These are phyloP conservation scores for Clitoria ternatea DNA, from an alignment of 306 rosid species.

Conservation along the genomic window DNA sequence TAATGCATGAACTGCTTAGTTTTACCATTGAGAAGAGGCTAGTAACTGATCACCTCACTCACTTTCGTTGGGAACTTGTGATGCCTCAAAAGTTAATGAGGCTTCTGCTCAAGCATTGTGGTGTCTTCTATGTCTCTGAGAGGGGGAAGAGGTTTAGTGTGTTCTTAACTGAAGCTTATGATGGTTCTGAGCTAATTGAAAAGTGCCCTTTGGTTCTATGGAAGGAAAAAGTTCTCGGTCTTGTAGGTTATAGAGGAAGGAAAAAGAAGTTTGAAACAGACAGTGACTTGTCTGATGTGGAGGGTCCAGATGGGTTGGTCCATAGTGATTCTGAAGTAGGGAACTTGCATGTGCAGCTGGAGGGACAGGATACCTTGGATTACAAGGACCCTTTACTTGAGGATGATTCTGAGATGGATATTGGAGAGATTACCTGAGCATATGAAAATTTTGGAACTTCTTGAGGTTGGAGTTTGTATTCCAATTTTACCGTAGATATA, in stretches of 20 bases:
- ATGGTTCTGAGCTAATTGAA: constrained; percentile 66
- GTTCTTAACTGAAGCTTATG: constrained; percentile 76
- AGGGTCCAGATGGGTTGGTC: constrained; percentile 28
- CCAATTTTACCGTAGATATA: not conserved
- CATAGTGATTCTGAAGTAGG: constrained; percentile 42
- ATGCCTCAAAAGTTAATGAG: constrained; percentile 97
- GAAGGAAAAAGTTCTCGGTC: constrained; percentile 60
- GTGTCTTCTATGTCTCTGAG: constrained; percentile 89
- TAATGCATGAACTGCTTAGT: constrained; percentile 84
- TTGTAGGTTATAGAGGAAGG: constrained; percentile 51
- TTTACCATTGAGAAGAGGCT: constrained; percentile 81
- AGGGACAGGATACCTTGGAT: constrained; percentile 31
- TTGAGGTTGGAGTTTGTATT: not conserved
- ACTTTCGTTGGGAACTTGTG: constrained; percentile 71
- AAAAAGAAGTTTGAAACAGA: constrained; percentile 53
- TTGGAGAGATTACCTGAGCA: constrained; percentile 40
- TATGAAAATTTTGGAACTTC: not conserved
- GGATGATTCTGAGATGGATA: constrained; percentile 54
- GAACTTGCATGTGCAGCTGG: constrained; percentile 33
- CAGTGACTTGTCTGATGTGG: constrained; percentile 59
- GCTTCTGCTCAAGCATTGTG: constrained; percentile 76
- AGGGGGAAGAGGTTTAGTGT: constrained; percentile 87
- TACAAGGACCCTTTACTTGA: constrained; percentile 28
- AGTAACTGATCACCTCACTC: constrained; percentile 89
- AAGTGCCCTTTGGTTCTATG: constrained; percentile 70